A percentile compares a stretch with the other conserved stretches of the same genome.
Evolutionary conservation across 2,329 filamentous ascomycete species (phyloP).

Genomic region (Clonostachys solani): DNA sequence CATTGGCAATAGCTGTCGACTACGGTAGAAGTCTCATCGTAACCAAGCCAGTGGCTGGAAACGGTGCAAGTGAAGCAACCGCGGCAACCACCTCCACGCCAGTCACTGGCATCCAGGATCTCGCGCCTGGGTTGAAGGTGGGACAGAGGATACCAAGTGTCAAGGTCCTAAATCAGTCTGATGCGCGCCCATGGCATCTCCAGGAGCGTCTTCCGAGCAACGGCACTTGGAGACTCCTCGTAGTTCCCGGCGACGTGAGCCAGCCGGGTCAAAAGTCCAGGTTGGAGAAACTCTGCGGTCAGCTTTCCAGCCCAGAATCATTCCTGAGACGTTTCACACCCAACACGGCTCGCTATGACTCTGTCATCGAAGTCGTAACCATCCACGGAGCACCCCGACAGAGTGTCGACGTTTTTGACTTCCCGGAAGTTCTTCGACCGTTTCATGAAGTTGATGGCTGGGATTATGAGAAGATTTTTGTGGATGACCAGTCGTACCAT

Average conservation of each 20-base stretch:
- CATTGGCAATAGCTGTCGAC: slow-evolving; percentile 36
- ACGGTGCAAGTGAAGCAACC: slow-evolving; percentile 40
- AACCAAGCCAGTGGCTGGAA: slow-evolving; percentile 40
- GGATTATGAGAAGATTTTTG: slow-evolving; percentile 53
- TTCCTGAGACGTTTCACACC: slow-evolving; percentile 6
- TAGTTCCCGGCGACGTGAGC: slow-evolving; percentile 59
- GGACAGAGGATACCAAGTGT: slow-evolving; percentile 56
- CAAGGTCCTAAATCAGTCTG: slow-evolving; percentile 55
- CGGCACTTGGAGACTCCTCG: slow-evolving; percentile 52
- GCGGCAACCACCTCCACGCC: slow-evolving; percentile 11
- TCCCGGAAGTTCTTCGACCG: slow-evolving; percentile 43
- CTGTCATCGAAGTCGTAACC: slow-evolving; percentile 54
- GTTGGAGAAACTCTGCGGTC: slow-evolving; percentile 40
- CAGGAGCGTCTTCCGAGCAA: slow-evolving; percentile 52
- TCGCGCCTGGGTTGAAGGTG: slow-evolving; percentile 32
- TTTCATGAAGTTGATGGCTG: slow-evolving; percentile 42
- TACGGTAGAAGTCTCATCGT: slow-evolving; percentile 54
- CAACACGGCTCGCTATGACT: neutral
- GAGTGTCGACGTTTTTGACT: slow-evolving; percentile 44
- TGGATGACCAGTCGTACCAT: slow-evolving; percentile 48
- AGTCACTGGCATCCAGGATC: slow-evolving; percentile 3
- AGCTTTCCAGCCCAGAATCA: slow-evolving; percentile 19
- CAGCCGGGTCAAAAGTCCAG: slow-evolving; percentile 32
- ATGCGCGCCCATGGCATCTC: slow-evolving; percentile 53
- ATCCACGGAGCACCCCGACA: slow-evolving; percentile 50